A percentile compares a stretch with the other conserved stretches of the same genome.
Conservation (phyloP, 2,329 filamentous ascomycete species). For the Xylaria sp. region DNA sequence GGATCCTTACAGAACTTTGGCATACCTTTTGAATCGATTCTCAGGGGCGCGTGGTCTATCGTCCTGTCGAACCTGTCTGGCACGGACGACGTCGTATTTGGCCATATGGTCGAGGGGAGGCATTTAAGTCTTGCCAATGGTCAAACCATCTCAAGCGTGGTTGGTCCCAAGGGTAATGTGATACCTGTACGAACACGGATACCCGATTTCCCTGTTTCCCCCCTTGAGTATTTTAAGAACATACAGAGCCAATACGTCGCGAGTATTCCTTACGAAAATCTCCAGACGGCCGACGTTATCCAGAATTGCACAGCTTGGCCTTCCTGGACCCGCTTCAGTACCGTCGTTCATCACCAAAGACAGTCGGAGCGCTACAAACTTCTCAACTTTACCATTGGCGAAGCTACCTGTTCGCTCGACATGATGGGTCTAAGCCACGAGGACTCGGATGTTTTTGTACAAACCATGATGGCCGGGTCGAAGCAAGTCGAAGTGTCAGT, state of each 20-base stretch:
- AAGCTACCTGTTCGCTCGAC: slow-evolving; percentile 57
- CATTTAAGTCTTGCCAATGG: slow-evolving; percentile 54
- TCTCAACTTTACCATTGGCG: slow-evolving; percentile 57
- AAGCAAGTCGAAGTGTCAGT: slow-evolving; percentile 56
- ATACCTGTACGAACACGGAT: slow-evolving; percentile 62
- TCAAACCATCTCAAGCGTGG: slow-evolving; percentile 66
- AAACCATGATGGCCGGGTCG: slow-evolving; percentile 53
- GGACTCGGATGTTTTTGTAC: slow-evolving; percentile 59
- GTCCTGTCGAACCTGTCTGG: slow-evolving; percentile 62
- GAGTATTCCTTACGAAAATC: slow-evolving; percentile 60
- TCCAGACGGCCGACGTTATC: slow-evolving; percentile 63
- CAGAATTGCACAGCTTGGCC: slow-evolving; percentile 65
- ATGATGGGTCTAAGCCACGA: slow-evolving; percentile 54
- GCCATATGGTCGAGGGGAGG: slow-evolving; percentile 62
- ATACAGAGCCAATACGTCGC: slow-evolving; percentile 61
- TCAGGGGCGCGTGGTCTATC: slow-evolving; percentile 68
- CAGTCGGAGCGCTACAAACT: slow-evolving; percentile 54
- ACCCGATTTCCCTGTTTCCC: slow-evolving; percentile 56
- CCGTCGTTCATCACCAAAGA: slow-evolving; percentile 63
- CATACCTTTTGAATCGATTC: slow-evolving; percentile 61
- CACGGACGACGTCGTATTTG: slow-evolving; percentile 64
- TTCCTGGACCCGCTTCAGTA: slow-evolving; percentile 64
- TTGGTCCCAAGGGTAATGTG: slow-evolving; percentile 60
- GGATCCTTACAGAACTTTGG: slow-evolving; percentile 56
- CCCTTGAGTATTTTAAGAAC: slow-evolving; percentile 59